Percentiles rank a stretch among this genome's conserved stretches.
Evolutionary conservation across 805 yeast genomes (phyloP).

Genomic region (Metschnikowia borealis): DNA sequence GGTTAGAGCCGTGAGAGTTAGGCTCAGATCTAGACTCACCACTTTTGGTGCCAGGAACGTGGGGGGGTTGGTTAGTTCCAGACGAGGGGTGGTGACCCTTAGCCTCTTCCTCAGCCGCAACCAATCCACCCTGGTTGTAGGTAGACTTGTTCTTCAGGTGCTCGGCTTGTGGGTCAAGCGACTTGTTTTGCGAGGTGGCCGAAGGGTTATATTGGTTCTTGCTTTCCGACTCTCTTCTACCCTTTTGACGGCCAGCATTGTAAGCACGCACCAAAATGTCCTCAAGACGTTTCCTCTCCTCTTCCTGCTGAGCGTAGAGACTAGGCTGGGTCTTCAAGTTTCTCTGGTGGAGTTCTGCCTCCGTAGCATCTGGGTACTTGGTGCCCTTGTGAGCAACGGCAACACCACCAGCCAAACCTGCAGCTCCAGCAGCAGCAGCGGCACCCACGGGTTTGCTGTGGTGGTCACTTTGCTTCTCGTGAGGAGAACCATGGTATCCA

Average conservation of each 20-base stretch:
- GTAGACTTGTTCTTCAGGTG: constrained; percentile 31
- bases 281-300: constrained; percentile 10
- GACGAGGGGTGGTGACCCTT: background rate
- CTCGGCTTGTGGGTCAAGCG: constrained; percentile 20
- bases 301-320: constrained; percentile 16
- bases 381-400: constrained; percentile 10
- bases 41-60: background rate
- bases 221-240: constrained; percentile 3
- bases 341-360: constrained; percentile 17
- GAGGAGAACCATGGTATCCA: constrained; percentile 1
- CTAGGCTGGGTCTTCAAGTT: constrained; percentile 24
- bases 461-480: background rate
- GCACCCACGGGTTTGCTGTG: constrained; percentile 8
- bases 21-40: background rate
- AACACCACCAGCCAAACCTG: constrained; percentile 15
- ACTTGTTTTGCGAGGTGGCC: constrained; percentile 6
- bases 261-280: constrained; percentile 17
- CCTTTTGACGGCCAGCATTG: constrained; percentile 18
- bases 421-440: constrained; percentile 11
- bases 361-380: constrained; percentile 23
- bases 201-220: constrained; percentile 3
- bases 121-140: constrained; percentile 27
- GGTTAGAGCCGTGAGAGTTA: background rate
- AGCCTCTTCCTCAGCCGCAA: constrained; percentile 19
- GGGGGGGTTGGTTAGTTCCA: background rate